Percentiles rank a stretch among this genome's conserved stretches.
phyloP scores from a whole-genome alignment of 768 basidiomycete species.

The Calvatia gigantea region DNA sequence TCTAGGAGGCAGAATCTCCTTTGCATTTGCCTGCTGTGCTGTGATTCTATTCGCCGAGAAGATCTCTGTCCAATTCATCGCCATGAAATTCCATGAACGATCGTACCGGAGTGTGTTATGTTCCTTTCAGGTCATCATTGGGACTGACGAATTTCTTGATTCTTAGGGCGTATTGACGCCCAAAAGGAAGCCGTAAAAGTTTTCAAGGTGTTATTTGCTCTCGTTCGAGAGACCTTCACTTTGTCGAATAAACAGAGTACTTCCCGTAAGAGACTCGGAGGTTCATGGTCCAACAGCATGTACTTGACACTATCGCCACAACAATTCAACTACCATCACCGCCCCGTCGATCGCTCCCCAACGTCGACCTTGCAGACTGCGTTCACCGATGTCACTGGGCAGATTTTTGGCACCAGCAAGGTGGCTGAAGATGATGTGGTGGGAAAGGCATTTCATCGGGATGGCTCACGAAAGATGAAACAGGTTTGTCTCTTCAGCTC shows the following conservation, averaged over 20 bases:
- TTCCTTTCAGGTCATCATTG: not conserved
- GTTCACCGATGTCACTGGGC: slow-evolving; percentile 6
- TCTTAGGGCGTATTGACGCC: not conserved
- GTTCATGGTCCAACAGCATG: not conserved
- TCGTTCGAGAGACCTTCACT: not conserved
- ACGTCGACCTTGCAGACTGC: not conserved
- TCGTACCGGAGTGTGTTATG: not conserved
- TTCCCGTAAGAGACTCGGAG: not conserved
- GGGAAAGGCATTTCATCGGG: slow-evolving; percentile 1
- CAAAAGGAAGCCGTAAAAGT: slow-evolving; percentile 1
- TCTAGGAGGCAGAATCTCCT: not conserved
- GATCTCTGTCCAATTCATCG: slow-evolving; percentile 3
- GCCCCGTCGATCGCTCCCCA: not conserved
- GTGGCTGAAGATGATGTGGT: not conserved
- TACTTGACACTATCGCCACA: not conserved
- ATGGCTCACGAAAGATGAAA: not conserved
- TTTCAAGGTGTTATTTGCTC: not conserved
- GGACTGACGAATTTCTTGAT: not conserved
- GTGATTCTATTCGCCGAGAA: slow-evolving; percentile 1
- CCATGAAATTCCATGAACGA: slow-evolving; percentile 7
- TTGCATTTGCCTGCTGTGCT: not conserved
- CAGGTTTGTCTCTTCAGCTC: not conserved
- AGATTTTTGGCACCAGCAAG: slow-evolving; percentile 1
- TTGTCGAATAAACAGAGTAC: not conserved
- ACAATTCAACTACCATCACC: not conserved